A percentile compares a stretch with the other conserved stretches of the same genome.
These are phyloP conservation scores for Aspergillus steynii DNA, from an alignment of 495 filamentous ascomycete genomes.

Conservation along the genomic window DNA sequence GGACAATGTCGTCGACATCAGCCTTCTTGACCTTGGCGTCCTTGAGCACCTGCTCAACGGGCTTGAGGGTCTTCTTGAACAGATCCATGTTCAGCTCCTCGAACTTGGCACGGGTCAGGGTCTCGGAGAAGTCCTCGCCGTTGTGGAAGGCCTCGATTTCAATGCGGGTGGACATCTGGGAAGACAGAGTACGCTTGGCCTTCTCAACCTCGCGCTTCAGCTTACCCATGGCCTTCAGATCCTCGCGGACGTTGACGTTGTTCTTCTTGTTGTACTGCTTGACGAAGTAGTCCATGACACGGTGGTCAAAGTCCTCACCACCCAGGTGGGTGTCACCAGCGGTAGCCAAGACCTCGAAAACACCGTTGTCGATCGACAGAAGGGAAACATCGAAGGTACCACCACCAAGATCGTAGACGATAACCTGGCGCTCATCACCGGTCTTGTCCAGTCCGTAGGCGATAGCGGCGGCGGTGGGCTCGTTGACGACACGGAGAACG, in stretches of 20 bases:
- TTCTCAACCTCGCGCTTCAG: slow-evolving; percentile 99
- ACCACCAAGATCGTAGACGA: slow-evolving; percentile 98
- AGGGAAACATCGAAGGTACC: slow-evolving; percentile 99
- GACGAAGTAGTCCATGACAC: slow-evolving; percentile 94
- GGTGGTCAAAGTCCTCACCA: slow-evolving; percentile 99
- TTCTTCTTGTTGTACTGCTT: slow-evolving; percentile 99
- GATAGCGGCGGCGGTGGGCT: slow-evolving; percentile 86
- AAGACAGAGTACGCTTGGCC: slow-evolving; percentile 98
- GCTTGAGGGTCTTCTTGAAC: slow-evolving; percentile 98
- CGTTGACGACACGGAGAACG: slow-evolving; percentile 96
- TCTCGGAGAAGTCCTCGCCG: slow-evolving; percentile 98
- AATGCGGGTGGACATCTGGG: slow-evolving; percentile 96
- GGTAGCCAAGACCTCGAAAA: slow-evolving; percentile 97
- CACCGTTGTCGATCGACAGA: slow-evolving; percentile 92
- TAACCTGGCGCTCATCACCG: slow-evolving; percentile 84
- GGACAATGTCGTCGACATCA: slow-evolving; percentile 84
- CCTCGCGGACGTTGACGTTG: slow-evolving; percentile 86
- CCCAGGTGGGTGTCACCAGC: slow-evolving; percentile 99
- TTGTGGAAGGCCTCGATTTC: slow-evolving; percentile 98
- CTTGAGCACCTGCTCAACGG: slow-evolving; percentile 95
- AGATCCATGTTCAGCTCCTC: slow-evolving; percentile 98
- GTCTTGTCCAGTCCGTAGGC: slow-evolving; percentile 88
- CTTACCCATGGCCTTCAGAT: slow-evolving; percentile 98
- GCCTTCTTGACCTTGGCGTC: slow-evolving; percentile 88
- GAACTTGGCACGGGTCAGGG: slow-evolving; percentile 97